phyloP scores from a whole-genome alignment of 495 filamentous ascomycete species.

The Daldinia loculata region DNA sequence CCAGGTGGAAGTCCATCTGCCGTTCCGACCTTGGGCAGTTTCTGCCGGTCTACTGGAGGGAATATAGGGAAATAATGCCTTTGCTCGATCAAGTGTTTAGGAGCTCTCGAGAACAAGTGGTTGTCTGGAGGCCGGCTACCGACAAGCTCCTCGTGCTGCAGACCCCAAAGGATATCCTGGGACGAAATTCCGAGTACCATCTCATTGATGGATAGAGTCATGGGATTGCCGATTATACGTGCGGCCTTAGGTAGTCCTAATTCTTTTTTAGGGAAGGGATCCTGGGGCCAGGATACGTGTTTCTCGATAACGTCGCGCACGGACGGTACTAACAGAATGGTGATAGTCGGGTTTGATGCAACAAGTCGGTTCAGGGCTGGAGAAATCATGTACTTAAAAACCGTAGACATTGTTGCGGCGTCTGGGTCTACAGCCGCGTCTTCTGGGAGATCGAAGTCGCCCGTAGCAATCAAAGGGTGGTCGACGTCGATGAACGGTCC shows the following conservation, averaged over 20 bases:
- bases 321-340: constrained; percentile 83
- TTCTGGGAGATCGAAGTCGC: constrained; percentile 89
- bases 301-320: constrained; percentile 84
- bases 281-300: constrained; percentile 92
- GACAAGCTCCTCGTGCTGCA: constrained; percentile 78
- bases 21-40: constrained; percentile 68
- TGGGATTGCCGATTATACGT: constrained; percentile 84
- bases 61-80: constrained; percentile 89
- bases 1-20: constrained; percentile 70
- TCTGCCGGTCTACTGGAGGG: constrained; percentile 73
- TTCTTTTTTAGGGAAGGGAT: constrained; percentile 73
- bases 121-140: constrained; percentile 59
- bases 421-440: constrained; percentile 73
- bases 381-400: constrained; percentile 83
- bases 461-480: constrained; percentile 86
- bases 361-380: constrained; percentile 70
- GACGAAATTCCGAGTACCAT: constrained; percentile 78
- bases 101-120: constrained; percentile 70
- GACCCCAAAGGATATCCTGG: constrained; percentile 82
- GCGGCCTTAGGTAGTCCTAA: constrained; percentile 77
- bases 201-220: constrained; percentile 87
- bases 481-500: constrained; percentile 92
- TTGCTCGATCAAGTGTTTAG: constrained; percentile 82
- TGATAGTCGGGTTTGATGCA: constrained; percentile 74
- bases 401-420: constrained; percentile 77